Percentiles rank a stretch among this genome's conserved stretches.
Conservation (phyloP, 2,329 filamentous ascomycete species). For the Aspergillus ibericus region DNA sequence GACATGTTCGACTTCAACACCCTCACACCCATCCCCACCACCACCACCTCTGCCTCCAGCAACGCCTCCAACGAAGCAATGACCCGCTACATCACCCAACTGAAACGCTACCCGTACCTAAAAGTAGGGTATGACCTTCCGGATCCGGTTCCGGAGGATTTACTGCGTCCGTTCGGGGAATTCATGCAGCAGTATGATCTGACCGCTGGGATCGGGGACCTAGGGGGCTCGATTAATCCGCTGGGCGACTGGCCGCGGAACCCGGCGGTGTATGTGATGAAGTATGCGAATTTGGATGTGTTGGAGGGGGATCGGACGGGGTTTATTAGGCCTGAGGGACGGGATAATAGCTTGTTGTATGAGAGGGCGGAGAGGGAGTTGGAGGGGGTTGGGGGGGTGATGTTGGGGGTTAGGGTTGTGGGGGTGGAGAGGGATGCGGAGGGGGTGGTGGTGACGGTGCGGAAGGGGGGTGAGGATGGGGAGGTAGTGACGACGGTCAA, state of each 20-base stretch:
- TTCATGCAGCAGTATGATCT: conserved; percentile 19
- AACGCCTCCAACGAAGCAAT: background rate
- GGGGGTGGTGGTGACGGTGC: conserved; percentile 23
- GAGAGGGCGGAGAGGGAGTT: background rate
- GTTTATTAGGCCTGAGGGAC: background rate
- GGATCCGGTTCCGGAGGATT: conserved; percentile 21
- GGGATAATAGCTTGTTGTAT: background rate
- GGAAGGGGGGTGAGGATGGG: conserved; percentile 25
- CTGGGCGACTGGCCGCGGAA: background rate
- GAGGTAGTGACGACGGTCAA: conserved; percentile 27
- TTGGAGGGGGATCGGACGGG: background rate
- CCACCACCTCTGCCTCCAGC: conserved; percentile 17
- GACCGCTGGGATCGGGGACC: background rate
- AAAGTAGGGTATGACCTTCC: conserved; percentile 17
- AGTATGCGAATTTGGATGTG: background rate
- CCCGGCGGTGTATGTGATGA: conserved; percentile 10
- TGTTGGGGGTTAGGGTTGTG: background rate
- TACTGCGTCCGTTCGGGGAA: conserved; percentile 16
- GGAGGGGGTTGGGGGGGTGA: background rate
- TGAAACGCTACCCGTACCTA: conserved; percentile 15
- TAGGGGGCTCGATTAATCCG: background rate
- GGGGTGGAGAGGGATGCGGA: background rate
- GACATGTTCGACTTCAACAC: conserved; percentile 3
- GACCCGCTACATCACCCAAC: conserved; percentile 11
- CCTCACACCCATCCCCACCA: conserved; percentile 1